These are phyloP conservation scores for Geranium incanum DNA, from an alignment of 441 rosid genomes.

Conservation along the genomic window DNA sequence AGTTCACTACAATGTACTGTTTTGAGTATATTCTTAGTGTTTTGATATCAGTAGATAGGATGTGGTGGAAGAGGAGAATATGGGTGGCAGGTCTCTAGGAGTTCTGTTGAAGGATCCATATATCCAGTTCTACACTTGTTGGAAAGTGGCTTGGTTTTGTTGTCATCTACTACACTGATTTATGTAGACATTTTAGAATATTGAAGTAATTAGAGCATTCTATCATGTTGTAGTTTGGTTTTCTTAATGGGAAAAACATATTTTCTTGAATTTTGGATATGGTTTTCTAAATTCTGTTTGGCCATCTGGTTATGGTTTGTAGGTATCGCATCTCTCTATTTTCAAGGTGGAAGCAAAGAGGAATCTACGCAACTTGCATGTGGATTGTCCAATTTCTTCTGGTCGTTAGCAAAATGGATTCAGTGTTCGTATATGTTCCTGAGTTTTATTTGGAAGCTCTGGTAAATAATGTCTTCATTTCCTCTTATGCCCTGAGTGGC, in stretches of 20 bases:
- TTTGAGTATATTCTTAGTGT: neutral
- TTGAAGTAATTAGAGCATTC: neutral
- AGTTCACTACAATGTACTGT: neutral
- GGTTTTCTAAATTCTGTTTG: conserved; percentile 17
- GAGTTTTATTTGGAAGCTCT: conserved; percentile 88
- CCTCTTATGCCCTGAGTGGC: conserved; percentile 8
- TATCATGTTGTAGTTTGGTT: neutral
- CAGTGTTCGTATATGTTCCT: conserved; percentile 72
- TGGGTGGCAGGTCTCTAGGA: neutral
- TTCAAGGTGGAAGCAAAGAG: conserved; percentile 97
- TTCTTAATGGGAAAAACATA: neutral
- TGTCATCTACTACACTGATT: neutral
- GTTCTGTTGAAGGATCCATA: neutral
- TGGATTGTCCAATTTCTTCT: conserved; percentile 90
- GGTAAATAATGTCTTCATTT: conserved; percentile 40
- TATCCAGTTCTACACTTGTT: neutral
- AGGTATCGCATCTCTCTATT: conserved; percentile 83
- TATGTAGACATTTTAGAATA: neutral
- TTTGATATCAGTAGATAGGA: neutral
- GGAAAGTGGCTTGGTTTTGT: neutral
- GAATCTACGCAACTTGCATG: conserved; percentile 95
- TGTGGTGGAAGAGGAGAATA: neutral
- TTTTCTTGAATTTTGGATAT: conserved; percentile 17
- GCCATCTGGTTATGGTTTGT: conserved; percentile 22
- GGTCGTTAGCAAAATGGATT: conserved; percentile 81